phyloP scores from a whole-genome alignment of 78 protist genomes.

The Planoprotostelium fungivorum region DNA sequence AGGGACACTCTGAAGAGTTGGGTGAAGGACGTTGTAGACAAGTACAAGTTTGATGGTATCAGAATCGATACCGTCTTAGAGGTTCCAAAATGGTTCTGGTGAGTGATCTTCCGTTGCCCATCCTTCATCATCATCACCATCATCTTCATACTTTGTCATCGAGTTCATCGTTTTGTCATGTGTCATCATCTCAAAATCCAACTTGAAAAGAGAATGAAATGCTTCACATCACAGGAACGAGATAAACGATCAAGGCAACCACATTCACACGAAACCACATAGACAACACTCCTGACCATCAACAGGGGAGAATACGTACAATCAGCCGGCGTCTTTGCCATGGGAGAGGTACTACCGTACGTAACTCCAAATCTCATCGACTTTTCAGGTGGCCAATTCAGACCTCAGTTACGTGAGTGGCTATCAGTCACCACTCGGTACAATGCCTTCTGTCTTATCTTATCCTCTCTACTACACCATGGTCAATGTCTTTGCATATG shows the following conservation, averaged over 20 bases:
- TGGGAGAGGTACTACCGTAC: constrained; percentile 64
- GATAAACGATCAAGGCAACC: too few species aligned
- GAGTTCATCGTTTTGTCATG: too few species aligned
- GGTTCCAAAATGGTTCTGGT: constrained; percentile 60
- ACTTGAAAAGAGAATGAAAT: too few species aligned
- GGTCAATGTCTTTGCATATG: constrained; percentile 44
- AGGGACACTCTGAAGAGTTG: constrained; percentile 33
- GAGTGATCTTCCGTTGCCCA: too few species aligned
- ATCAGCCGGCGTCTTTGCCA: constrained; percentile 63
- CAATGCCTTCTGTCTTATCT: constrained; percentile 19
- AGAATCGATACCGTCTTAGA: constrained; percentile 88
- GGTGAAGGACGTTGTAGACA: constrained; percentile 33
- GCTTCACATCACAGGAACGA: too few species aligned
- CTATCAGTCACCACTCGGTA: constrained; percentile 61
- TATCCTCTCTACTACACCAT: constrained; percentile 84
- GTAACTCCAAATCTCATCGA: not conserved
- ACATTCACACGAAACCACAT: not conserved
- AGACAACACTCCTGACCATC: not conserved
- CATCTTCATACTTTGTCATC: too few species aligned
- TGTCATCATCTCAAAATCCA: too few species aligned
- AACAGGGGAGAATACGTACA: constrained; percentile 8
- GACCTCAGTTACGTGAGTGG: constrained; percentile 33
- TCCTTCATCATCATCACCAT: too few species aligned
- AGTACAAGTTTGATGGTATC: constrained; percentile 77
- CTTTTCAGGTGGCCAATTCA: constrained; percentile 64